Evolutionary conservation across 169 alveolate species (phyloP), one percentile per base, ranked within the genome.

Genomic region (Eimeria acervulina): DNA sequence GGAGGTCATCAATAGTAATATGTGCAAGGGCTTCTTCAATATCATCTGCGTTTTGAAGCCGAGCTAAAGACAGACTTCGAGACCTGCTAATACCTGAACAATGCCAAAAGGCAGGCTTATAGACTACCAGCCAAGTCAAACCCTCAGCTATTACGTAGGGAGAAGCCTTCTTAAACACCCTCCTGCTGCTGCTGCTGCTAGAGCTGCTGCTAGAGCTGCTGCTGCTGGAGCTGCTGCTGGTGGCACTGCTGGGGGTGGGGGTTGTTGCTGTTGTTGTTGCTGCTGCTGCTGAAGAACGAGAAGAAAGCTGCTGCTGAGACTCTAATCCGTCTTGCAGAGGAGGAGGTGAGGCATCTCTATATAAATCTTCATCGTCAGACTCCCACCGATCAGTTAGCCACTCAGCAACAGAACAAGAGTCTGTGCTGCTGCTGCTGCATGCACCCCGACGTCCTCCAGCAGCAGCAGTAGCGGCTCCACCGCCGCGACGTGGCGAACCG

Each of bases 41-140:
- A 55, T 97, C 97, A 55, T 97, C 97, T 21, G 83, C 33, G 21
- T 83, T 72, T 31, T 51, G 80, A 12, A 84, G 87, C 38, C 59
- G 44, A 13, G 96, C 89, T 19, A 94, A 78, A 17, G 87, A 87
- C 33, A 96, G 88, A 21, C 95, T 85, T 26, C 95, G 92, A 83
- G 96, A 96, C 6, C 96, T 68, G 26, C 97, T 95, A 38, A 95
- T 83, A 6, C 97, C 98, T 21, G 98, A 97, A 70, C 98, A 97
- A 85, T 97, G 98, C 96, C 97, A 97, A 74, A 96, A 97, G 8
- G 98, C 98, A 31, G 98, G 98, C 55, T 97, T 97, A 51, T 96
- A 97, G 40, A 95, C 90, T 17, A 97, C 98, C 96, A 97, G 87
- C 98, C 98, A 97, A 8, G 97, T 96, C 51, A 72, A 42, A 19